Conservation (phyloP, 805 yeast genomes). For the Cyberlindnera meyerae region DNA sequence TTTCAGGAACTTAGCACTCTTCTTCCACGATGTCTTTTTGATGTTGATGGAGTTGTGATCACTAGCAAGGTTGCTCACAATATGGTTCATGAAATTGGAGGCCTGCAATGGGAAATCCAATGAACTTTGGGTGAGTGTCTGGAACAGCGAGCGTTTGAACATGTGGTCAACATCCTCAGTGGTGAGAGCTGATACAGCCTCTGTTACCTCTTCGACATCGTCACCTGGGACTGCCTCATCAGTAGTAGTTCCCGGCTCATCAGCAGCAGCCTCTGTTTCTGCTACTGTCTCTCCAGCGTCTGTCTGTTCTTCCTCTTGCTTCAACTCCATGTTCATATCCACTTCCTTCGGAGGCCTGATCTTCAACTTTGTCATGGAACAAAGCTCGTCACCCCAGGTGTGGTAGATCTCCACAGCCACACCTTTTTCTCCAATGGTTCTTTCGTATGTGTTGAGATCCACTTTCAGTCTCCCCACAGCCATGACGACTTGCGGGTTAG, state of each 20-base stretch:
- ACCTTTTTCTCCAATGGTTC: conserved; percentile 64
- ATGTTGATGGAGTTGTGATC: conserved; percentile 54
- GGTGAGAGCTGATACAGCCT: conserved; percentile 30
- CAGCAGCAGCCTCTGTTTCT: conserved; percentile 10
- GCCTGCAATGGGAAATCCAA: conserved; percentile 59
- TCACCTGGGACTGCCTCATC: conserved; percentile 10
- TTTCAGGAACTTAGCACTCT: conserved; percentile 78
- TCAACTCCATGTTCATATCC: conserved; percentile 23
- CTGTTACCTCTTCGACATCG: conserved; percentile 14
- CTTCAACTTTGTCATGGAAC: conserved; percentile 42
- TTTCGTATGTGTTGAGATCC: conserved; percentile 39
- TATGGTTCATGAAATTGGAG: conserved; percentile 67
- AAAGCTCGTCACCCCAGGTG: conserved; percentile 60
- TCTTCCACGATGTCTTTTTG: conserved; percentile 86
- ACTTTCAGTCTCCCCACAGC: conserved; percentile 66
- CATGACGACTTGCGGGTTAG: conserved; percentile 54
- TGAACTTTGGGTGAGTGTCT: conserved; percentile 56
- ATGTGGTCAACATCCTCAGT: conserved; percentile 70
- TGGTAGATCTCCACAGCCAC: conserved; percentile 76
- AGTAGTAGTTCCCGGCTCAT: conserved; percentile 6
- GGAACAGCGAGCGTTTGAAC: conserved; percentile 64
- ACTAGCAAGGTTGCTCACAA: conserved; percentile 69
- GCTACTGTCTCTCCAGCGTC: conserved; percentile 15
- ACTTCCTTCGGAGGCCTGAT: conserved; percentile 38
- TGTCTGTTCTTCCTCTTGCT: conserved; percentile 14